Percentiles rank a stretch among this genome's conserved stretches.
Evolutionary conservation across 2,329 filamentous ascomycete genomes (phyloP).

Genomic region (Lachnellula occidentalis): DNA sequence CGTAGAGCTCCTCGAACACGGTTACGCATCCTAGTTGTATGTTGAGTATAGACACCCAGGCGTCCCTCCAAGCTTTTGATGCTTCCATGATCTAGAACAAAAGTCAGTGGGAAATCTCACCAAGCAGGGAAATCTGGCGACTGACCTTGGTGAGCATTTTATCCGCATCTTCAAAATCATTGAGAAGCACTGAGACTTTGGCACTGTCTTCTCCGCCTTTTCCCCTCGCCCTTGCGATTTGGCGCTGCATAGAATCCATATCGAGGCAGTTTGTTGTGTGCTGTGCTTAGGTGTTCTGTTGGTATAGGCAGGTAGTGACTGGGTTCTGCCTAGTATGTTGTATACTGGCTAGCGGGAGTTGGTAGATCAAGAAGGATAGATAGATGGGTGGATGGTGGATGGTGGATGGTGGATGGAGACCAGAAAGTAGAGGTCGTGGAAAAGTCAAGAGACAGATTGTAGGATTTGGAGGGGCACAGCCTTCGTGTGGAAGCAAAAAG

Average conservation of each 20-base stretch:
- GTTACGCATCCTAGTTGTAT: constrained; percentile 62
- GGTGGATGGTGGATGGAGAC: background rate
- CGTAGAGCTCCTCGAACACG: constrained; percentile 68
- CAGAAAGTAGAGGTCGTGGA: background rate
- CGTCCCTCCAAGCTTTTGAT: constrained; percentile 70
- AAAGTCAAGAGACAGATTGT: background rate
- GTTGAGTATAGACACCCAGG: constrained; percentile 67
- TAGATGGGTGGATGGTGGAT: no score
- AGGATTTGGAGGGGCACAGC: constrained; percentile 2
- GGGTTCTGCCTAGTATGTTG: constrained; percentile 3
- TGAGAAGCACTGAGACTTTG: constrained; percentile 67
- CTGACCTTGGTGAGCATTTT: constrained; percentile 65
- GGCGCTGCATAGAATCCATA: constrained; percentile 69
- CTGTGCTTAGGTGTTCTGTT: constrained; percentile 3
- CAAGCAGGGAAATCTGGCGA: constrained; percentile 8
- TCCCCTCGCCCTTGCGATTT: constrained; percentile 67
- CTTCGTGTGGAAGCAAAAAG: background rate
- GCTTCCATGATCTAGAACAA: constrained; percentile 63
- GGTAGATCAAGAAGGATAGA: background rate
- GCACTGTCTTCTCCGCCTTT: constrained; percentile 67
- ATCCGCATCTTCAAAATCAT: constrained; percentile 77
- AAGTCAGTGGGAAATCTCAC: constrained; percentile 6
- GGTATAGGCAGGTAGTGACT: constrained; percentile 1
- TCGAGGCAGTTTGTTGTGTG: constrained; percentile 22
- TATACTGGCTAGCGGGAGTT: background rate